These are phyloP conservation scores for Neurospora hispaniola DNA, from an alignment of 495 filamentous ascomycete genomes.

Conservation along the genomic window DNA sequence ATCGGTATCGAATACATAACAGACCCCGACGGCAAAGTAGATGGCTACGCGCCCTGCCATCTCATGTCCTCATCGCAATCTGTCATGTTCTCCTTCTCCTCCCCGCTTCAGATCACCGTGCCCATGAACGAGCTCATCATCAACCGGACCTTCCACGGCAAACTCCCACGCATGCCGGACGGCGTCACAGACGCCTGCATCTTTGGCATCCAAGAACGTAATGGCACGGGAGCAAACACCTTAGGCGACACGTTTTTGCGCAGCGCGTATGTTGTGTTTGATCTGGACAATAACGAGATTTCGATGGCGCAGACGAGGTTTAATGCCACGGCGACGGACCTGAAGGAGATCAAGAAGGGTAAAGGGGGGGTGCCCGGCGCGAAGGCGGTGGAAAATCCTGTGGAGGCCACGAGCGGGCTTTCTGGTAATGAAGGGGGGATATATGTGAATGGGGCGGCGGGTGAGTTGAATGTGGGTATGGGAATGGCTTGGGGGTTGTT, in stretches of 20 bases:
- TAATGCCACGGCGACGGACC: constrained; percentile 52
- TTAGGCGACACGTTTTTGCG: constrained; percentile 91
- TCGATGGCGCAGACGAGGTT: constrained; percentile 78
- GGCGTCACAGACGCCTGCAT: constrained; percentile 49
- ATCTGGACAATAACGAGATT: constrained; percentile 79
- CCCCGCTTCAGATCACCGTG: constrained; percentile 54
- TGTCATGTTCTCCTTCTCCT: constrained; percentile 60
- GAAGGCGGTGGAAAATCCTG: constrained; percentile 53
- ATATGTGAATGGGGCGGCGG: not conserved
- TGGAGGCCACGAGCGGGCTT: constrained; percentile 40
- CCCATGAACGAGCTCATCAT: constrained; percentile 69
- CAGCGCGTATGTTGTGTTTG: constrained; percentile 87
- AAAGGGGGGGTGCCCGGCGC: constrained; percentile 57
- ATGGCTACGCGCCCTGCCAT: constrained; percentile 66
- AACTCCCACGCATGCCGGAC: constrained; percentile 47
- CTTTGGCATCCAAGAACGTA: constrained; percentile 65
- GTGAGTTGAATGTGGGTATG: not conserved
- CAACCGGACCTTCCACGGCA: constrained; percentile 37
- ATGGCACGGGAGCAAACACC: constrained; percentile 49
- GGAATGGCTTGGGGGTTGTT: not conserved
- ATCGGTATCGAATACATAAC: constrained; percentile 39
- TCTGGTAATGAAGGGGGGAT: not conserved
- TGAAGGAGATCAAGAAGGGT: constrained; percentile 66
- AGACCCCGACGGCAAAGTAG: constrained; percentile 45
- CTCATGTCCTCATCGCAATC: constrained; percentile 45